Percentiles rank a stretch among this genome's conserved stretches.
phyloP scores from a whole-genome alignment of 331 rosid genomes.

The Quercus phellos region DNA sequence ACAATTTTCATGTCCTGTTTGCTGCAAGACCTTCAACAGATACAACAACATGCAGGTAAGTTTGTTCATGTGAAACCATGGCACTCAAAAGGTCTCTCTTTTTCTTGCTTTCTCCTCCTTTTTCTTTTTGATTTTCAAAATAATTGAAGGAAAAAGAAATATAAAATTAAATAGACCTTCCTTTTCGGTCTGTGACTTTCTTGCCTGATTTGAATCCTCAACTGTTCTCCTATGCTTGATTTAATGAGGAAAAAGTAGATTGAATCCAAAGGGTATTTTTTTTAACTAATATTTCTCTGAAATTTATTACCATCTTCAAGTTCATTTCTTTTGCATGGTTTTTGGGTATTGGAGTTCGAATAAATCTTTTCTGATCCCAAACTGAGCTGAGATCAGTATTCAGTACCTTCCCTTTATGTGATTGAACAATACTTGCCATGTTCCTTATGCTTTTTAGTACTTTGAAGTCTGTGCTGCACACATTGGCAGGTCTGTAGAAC shows the following conservation, averaged over 20 bases:
- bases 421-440: constrained; percentile 75
- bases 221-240: constrained; percentile 43
- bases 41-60: constrained; percentile 97
- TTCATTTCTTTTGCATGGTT: constrained; percentile 41
- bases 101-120: background rate
- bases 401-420: constrained; percentile 49
- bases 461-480: constrained; percentile 66
- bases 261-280: background rate
- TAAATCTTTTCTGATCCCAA: constrained; percentile 41
- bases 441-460: constrained; percentile 75
- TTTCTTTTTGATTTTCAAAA: background rate
- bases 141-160: background rate
- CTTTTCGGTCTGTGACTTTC: constrained; percentile 28
- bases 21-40: constrained; percentile 95
- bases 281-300: background rate
- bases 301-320: constrained; percentile 3
- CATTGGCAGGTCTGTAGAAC: constrained; percentile 31
- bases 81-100: background rate
- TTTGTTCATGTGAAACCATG: background rate
- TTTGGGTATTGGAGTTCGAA: constrained; percentile 22
- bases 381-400: constrained; percentile 49
- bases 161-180: constrained; percentile 12
- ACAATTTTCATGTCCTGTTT: constrained; percentile 96
- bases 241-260: constrained; percentile 37
- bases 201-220: constrained; percentile 49